Percentiles rank a stretch among this genome's conserved stretches.
These are phyloP conservation scores for Xanthoceras sorbifolium DNA, from an alignment of 345 rosid species.

Conservation along the genomic window DNA sequence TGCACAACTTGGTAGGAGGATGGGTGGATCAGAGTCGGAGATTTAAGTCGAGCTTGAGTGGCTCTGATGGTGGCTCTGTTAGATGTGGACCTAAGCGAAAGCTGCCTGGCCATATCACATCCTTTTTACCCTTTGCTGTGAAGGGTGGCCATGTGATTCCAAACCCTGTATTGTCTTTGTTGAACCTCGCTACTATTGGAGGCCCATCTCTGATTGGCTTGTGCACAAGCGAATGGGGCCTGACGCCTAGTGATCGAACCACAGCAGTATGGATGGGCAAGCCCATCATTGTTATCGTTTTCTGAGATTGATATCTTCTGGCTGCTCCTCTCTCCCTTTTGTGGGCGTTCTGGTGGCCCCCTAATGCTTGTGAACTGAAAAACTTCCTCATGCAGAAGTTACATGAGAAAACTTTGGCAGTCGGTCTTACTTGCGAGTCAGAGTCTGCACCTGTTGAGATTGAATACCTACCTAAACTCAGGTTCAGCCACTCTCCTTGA, in stretches of 20 bases:
- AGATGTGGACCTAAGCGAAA: conserved; percentile 53
- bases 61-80: conserved; percentile 39
- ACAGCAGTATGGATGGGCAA: conserved; percentile 33
- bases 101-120: conserved; percentile 76
- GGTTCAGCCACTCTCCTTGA: conserved; percentile 62
- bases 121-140: conserved; percentile 42
- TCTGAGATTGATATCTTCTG: conserved; percentile 61
- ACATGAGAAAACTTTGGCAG: conserved; percentile 58
- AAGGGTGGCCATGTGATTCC: conserved; percentile 44
- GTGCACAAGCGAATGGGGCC: conserved; percentile 59
- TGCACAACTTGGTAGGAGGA: conserved; percentile 17
- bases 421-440: conserved; percentile 37
- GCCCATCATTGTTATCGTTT: conserved; percentile 54
- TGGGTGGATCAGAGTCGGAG: conserved; percentile 51
- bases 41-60: conserved; percentile 55
- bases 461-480: conserved; percentile 53
- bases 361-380: conserved; percentile 74
- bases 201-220: conserved; percentile 51
- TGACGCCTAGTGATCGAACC: conserved; percentile 58
- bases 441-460: conserved; percentile 41
- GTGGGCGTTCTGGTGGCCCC: conserved; percentile 89
- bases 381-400: conserved; percentile 79
- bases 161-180: conserved; percentile 34
- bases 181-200: conserved; percentile 45
- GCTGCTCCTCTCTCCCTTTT: conserved; percentile 75